Percentiles rank a stretch among this genome's conserved stretches.
phyloP scores from a whole-genome alignment of 2,329 filamentous ascomycete genomes.

The Fusarium vanettenii region DNA sequence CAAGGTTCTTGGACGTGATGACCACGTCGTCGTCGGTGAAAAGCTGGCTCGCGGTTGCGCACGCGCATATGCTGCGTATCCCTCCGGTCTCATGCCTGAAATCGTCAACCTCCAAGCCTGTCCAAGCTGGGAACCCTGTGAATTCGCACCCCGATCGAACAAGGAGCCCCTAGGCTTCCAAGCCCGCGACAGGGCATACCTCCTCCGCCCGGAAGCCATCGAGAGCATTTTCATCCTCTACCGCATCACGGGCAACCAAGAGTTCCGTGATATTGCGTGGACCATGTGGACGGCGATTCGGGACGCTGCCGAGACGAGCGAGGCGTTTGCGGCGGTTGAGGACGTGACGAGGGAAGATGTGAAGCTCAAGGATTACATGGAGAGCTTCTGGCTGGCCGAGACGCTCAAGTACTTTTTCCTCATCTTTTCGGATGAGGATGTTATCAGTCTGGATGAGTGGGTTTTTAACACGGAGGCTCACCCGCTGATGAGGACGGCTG shows the following conservation, averaged over 20 bases:
- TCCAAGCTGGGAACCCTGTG: constrained; percentile 40
- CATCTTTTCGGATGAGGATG: constrained; percentile 72
- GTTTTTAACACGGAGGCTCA: constrained; percentile 70
- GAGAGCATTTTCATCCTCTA: constrained; percentile 85
- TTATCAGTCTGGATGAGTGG: constrained; percentile 75
- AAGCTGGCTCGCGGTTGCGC: constrained; percentile 72
- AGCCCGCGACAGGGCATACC: constrained; percentile 27
- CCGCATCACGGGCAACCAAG: constrained; percentile 75
- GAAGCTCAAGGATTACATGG: constrained; percentile 70
- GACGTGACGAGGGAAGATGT: constrained; percentile 68
- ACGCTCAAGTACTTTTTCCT: constrained; percentile 83
- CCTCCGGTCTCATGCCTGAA: constrained; percentile 73
- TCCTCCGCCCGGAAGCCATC: constrained; percentile 67
- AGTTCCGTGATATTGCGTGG: constrained; percentile 77
- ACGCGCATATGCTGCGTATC: constrained; percentile 68
- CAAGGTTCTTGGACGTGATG: constrained; percentile 61
- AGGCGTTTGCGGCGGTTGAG: constrained; percentile 72
- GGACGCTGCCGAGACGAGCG: constrained; percentile 66
- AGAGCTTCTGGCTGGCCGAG: constrained; percentile 78
- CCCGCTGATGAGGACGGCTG: constrained; percentile 49
- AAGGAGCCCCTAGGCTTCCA: constrained; percentile 30
- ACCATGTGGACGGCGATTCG: constrained; percentile 76
- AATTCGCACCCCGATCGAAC: constrained; percentile 23
- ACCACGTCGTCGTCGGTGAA: constrained; percentile 67
- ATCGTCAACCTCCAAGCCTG: constrained; percentile 61